These are phyloP conservation scores for Colletotrichum sp. DNA, from an alignment of 2,329 filamentous ascomycete species.

Conservation along the genomic window DNA sequence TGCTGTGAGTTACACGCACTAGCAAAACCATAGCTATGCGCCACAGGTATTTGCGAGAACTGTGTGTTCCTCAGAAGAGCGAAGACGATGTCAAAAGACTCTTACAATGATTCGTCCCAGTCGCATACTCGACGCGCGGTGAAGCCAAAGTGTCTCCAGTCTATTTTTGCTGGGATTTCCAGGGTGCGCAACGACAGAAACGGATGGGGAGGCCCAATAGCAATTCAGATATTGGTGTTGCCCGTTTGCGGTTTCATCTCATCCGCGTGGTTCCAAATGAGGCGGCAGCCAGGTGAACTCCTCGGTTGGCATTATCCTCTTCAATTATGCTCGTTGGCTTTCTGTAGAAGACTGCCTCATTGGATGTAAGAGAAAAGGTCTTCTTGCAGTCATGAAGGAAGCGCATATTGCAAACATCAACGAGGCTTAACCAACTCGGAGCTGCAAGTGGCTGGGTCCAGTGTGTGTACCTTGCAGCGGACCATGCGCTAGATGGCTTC, in stretches of 20 bases:
- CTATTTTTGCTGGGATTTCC: neutral
- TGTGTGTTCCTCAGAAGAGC: neutral
- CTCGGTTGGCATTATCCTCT: neutral
- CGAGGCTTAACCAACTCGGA: neutral
- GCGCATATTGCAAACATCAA: neutral
- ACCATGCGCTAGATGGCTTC: neutral
- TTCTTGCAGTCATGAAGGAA: neutral
- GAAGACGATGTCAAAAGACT: neutral
- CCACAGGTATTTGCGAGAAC: neutral
- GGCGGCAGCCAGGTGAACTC: neutral
- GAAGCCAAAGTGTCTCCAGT: neutral
- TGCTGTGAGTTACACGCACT: neutral
- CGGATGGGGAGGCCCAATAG: neutral
- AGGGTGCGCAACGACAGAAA: neutral
- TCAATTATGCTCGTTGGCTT: neutral
- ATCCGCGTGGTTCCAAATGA: neutral
- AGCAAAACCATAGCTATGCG: neutral
- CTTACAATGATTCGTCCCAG: neutral
- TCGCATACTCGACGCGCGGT: neutral
- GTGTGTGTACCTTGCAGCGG: neutral
- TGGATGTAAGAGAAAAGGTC: neutral
- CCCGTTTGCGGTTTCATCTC: conserved; percentile 3
- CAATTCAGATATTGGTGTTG: neutral
- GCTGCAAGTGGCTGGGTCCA: neutral
- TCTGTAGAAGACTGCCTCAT: neutral